Base-by-base conservation (phyloP, 345 rosid species). In the Arabidopsis suecica region DNA sequence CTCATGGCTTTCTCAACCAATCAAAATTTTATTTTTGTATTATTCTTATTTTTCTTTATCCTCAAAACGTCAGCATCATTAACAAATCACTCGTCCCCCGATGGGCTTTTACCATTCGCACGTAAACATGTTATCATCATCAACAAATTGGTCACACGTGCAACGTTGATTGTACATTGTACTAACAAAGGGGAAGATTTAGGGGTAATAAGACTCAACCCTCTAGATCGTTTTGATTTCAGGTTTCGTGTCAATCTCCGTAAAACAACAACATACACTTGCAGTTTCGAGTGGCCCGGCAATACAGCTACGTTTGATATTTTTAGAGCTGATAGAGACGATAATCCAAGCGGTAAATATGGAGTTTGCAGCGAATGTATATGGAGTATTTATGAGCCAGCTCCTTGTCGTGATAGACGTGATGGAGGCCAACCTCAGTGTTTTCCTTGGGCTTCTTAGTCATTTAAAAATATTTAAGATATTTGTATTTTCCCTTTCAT, bases 61-160 rank as follows among this genome's bases (percentile, higher is more conserved):
- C 22, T 72, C n/a, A 51, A 38, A 38, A 28, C 50, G 1, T 61
- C 50, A 0, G 20, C 23, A 12, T 50, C 61, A 9, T 13, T 61
- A 50, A 11, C 9, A 50, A 7, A 11, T 6, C 1, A 5, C 40
- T 72, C 53, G 11, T 59, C 67, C 18, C 60, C 47, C 7, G 1
- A 72, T 40, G 76, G 69, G 38, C 0, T 49, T 4, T 53, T 73
- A 3, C 77, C 38, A 5, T 73, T 73, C 30, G 3, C 77, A 64
- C 3, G 62, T 54, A 64, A 64, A 55, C 56, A 64, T 33, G 63
- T 73, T 1, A 47, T 54, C 18, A 73, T 63, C 4, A 32, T 32
- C 7, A 73, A 73, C 77, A 45, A 25, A 30, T 5, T 73, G 23
- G 16, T 18, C 12, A 30, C 77, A 14, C 14, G 2, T 7, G 37